These are phyloP conservation scores for Tolypocladium nubicola DNA, from an alignment of 2,329 filamentous ascomycete genomes.

Conservation along the genomic window DNA sequence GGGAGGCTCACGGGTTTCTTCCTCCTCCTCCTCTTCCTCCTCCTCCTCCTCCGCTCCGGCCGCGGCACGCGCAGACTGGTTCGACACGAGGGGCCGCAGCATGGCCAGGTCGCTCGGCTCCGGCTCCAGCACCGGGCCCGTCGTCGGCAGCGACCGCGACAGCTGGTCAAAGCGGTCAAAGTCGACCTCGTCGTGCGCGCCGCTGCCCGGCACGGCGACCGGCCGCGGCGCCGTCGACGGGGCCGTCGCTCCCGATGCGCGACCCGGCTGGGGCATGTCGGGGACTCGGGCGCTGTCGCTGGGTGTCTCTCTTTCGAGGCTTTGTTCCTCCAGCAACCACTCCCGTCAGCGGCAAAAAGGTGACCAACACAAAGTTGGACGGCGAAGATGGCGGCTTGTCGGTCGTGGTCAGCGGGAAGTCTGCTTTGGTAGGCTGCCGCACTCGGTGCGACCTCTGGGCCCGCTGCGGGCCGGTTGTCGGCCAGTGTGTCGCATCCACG, in stretches of 20 bases:
- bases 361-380: neutral
- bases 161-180: slow-evolving; percentile 15
- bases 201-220: neutral
- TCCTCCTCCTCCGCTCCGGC: slow-evolving; percentile 2
- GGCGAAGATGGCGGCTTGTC: neutral
- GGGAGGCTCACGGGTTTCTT: neutral
- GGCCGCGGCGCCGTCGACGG: neutral
- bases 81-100: slow-evolving; percentile 16
- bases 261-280: neutral
- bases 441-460: neutral
- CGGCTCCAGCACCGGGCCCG: slow-evolving; percentile 28
- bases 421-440: neutral
- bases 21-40: neutral
- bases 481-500: neutral
- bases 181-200: slow-evolving; percentile 1
- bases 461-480: neutral
- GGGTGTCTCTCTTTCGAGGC: neutral
- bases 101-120: slow-evolving; percentile 29
- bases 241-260: neutral
- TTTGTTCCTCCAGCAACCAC: neutral
- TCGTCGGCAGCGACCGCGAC: slow-evolving; percentile 27
- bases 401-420: neutral
- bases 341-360: neutral
- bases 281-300: neutral
- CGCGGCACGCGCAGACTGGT: neutral